Percentiles rank a stretch among this genome's conserved stretches.
Evolutionary conservation across 306 rosid species (phyloP).

Genomic region (Abrus pulchellus): DNA sequence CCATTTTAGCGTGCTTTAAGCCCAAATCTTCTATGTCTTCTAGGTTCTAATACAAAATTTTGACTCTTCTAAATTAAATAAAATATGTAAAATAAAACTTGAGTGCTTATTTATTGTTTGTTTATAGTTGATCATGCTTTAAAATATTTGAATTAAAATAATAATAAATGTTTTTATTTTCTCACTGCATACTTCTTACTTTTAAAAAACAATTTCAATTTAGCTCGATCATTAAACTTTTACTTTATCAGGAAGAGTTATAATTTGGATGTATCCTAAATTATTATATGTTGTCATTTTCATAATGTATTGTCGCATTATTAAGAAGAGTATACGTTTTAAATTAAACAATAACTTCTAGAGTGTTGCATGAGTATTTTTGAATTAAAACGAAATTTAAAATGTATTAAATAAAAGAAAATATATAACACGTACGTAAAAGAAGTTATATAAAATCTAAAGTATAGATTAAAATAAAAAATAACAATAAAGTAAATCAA

Average conservation of each 20-base stretch:
- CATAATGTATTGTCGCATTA: neutral
- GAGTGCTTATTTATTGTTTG: too few species aligned
- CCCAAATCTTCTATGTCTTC: neutral
- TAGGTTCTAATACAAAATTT: neutral
- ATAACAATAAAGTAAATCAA: neutral
- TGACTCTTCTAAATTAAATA: too few species aligned
- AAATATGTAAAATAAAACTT: too few species aligned
- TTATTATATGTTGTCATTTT: neutral
- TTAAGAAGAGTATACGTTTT: neutral
- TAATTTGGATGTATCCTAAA: neutral
- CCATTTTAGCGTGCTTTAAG: slow-evolving; percentile 10
- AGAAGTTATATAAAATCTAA: too few species aligned
- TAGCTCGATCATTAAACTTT: neutral
- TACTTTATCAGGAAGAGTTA: neutral
- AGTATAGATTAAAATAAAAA: too few species aligned
- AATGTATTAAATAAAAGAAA: too few species aligned
- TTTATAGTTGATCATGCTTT: too few species aligned
- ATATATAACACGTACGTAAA: too few species aligned
- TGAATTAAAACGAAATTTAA: neutral
- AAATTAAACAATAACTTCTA: neutral
- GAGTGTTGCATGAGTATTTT: neutral
- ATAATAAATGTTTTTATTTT: too few species aligned
- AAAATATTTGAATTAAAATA: too few species aligned
- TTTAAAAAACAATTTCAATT: too few species aligned
- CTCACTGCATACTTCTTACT: too few species aligned